Conservation (phyloP, 768 basidiomycete genomes). For the Boletus speciosus region DNA sequence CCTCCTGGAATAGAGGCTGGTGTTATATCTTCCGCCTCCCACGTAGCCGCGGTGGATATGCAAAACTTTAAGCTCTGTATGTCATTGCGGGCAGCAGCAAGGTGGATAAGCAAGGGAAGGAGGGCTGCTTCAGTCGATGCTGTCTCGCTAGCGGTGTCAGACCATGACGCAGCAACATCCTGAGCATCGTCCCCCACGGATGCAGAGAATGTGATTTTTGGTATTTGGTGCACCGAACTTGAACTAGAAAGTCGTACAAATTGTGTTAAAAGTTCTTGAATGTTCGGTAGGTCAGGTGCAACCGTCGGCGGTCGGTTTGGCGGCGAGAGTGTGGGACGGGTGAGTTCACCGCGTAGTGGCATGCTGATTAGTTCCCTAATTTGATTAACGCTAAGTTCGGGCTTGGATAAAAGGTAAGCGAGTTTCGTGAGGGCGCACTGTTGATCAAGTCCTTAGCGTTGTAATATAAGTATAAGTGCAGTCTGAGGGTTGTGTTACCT, state of each 20-base stretch:
- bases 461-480: neutral
- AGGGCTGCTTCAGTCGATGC: conserved; percentile 65
- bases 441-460: neutral
- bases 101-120: conserved; percentile 74
- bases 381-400: conserved; percentile 63
- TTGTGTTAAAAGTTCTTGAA: conserved; percentile 64
- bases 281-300: conserved; percentile 51
- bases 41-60: conserved; percentile 32
- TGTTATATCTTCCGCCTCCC: conserved; percentile 22
- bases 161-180: conserved; percentile 61
- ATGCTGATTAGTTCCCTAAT: conserved; percentile 72
- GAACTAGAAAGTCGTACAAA: conserved; percentile 63
- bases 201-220: conserved; percentile 36
- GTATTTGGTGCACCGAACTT: conserved; percentile 34
- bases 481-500: conserved; percentile 44
- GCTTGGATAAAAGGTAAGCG: conserved; percentile 84
- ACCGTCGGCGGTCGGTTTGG: conserved; percentile 38
- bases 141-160: conserved; percentile 75
- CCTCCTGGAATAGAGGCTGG: conserved; percentile 51
- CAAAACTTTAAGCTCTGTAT: conserved; percentile 60
- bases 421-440: conserved; percentile 91
- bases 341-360: conserved; percentile 88
- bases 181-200: conserved; percentile 38
- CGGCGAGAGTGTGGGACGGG: conserved; percentile 44
- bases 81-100: conserved; percentile 73